phyloP scores from a whole-genome alignment of 2,329 filamentous ascomycete genomes.

The Trichoderma brevicompactum region DNA sequence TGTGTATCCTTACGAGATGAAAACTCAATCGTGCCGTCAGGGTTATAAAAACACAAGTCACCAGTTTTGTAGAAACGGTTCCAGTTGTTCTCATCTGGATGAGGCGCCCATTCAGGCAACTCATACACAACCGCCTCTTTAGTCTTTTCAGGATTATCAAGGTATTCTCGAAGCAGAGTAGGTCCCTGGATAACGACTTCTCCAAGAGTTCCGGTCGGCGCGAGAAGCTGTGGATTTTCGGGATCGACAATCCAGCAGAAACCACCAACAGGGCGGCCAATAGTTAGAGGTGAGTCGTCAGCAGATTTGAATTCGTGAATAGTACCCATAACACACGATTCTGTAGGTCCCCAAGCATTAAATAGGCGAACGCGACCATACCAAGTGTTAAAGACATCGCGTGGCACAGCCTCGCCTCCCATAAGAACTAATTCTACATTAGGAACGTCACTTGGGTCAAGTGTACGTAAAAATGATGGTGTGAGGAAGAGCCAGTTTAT shows the following conservation, averaged over 20 bases:
- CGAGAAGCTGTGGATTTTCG: slow-evolving; percentile 18
- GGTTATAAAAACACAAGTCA: slow-evolving; percentile 21
- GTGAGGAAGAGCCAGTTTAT: slow-evolving; percentile 29
- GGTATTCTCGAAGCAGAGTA: slow-evolving; percentile 24
- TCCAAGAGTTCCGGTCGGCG: slow-evolving; percentile 25
- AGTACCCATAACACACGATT: slow-evolving; percentile 13
- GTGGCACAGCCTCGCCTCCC: slow-evolving; percentile 28
- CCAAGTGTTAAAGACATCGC: slow-evolving; percentile 29
- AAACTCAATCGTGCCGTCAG: slow-evolving; percentile 21
- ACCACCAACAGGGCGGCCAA: slow-evolving; percentile 24
- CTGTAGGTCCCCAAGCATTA: slow-evolving; percentile 33
- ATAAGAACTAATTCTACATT: slow-evolving; percentile 20
- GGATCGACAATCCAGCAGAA: slow-evolving; percentile 27
- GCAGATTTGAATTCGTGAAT: slow-evolving; percentile 25
- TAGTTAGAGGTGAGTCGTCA: slow-evolving; percentile 15
- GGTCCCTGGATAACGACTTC: slow-evolving; percentile 29
- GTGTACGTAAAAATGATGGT: slow-evolving; percentile 19
- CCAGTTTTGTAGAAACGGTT: slow-evolving; percentile 25
- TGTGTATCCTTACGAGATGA: slow-evolving; percentile 17
- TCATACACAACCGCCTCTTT: background rate
- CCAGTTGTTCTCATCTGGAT: background rate
- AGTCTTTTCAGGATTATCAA: slow-evolving; percentile 24
- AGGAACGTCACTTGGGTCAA: slow-evolving; percentile 20
- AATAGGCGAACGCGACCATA: slow-evolving; percentile 26
- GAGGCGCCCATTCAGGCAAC: slow-evolving; percentile 20